Evolutionary conservation across 2,329 filamentous ascomycete species (phyloP).

Genomic region (Aphanocladium album): DNA sequence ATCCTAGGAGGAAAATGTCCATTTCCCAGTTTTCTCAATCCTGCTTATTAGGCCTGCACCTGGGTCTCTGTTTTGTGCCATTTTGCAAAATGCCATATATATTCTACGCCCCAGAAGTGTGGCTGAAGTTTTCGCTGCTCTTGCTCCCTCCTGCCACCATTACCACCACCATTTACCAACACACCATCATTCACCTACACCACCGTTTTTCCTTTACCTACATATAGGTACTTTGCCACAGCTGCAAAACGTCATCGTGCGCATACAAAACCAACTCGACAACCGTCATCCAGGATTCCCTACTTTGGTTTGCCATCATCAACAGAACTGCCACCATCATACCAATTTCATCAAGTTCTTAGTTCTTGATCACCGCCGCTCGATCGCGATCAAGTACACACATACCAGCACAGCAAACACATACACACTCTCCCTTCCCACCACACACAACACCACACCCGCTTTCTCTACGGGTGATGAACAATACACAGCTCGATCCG

Average conservation of each 20-base stretch:
- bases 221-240: neutral
- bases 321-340: neutral
- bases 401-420: neutral
- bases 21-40: neutral
- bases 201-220: neutral
- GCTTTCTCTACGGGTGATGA: neutral
- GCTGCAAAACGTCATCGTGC: no score
- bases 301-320: no score
- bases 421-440: neutral
- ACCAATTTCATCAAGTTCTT: neutral
- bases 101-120: slow-evolving; percentile 4
- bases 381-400: no score
- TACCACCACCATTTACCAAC: neutral
- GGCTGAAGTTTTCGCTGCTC: neutral
- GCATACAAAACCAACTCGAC: no score
- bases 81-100: slow-evolving; percentile 8
- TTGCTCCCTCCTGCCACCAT: neutral
- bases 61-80: neutral
- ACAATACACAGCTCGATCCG: slow-evolving; percentile 5
- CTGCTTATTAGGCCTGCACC: no score
- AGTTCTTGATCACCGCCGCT: no score
- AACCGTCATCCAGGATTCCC: no score
- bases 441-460: neutral
- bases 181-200: neutral
- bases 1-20: slow-evolving; percentile 1